These are phyloP conservation scores for Ceratocystis huliohia DNA, from an alignment of 2,329 filamentous ascomycete genomes.

Conservation along the genomic window DNA sequence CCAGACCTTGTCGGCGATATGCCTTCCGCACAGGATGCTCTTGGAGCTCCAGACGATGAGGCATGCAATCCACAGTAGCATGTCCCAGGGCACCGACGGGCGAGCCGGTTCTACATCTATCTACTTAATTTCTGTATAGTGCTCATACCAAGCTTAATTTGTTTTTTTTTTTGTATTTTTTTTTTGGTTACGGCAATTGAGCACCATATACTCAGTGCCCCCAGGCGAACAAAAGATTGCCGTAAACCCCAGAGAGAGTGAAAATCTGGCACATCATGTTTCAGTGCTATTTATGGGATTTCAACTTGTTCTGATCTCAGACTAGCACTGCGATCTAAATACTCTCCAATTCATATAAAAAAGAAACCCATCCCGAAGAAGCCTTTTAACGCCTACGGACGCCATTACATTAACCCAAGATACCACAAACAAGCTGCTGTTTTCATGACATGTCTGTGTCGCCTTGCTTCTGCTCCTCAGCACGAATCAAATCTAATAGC, in stretches of 20 bases:
- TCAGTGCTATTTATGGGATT: background rate
- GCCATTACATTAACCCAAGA: background rate
- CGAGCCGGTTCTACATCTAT: background rate
- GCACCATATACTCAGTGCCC: background rate
- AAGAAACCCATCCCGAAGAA: background rate
- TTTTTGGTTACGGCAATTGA: background rate
- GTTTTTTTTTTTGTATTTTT: background rate
- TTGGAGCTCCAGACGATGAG: constrained; percentile 47
- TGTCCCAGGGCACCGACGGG: background rate
- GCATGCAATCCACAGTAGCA: constrained; percentile 46
- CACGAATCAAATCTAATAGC: constrained; percentile 41
- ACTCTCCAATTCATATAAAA: background rate
- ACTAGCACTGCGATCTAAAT: background rate
- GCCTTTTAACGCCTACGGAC: background rate
- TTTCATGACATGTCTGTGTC: constrained; percentile 20
- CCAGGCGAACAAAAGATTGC: background rate
- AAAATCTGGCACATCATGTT: background rate
- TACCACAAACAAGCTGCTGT: background rate
- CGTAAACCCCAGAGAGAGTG: background rate
- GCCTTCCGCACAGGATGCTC: constrained; percentile 63
- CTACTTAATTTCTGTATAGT: background rate
- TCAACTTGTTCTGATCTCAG: background rate
- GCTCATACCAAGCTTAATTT: constrained; percentile 6
- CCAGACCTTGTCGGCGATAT: constrained; percentile 84
- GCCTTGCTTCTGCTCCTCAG: constrained; percentile 30